Conservation (phyloP, 345 rosid genomes). For the Citrus mangshanensis region DNA sequence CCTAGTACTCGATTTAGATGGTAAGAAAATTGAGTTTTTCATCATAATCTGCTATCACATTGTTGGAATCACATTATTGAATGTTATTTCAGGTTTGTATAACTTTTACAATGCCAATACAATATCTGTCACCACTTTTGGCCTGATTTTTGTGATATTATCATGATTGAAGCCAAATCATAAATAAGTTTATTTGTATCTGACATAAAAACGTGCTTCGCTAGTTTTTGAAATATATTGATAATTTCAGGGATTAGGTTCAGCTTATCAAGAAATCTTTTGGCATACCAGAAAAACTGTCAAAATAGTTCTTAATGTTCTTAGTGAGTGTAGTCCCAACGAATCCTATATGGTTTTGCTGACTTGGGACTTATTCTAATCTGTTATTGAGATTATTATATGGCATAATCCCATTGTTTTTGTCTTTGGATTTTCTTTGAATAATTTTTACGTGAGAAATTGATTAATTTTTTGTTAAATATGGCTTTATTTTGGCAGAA, state of each 20-base stretch:
- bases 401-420: background rate
- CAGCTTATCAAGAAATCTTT: background rate
- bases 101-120: background rate
- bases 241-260: background rate
- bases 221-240: background rate
- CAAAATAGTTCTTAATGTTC: background rate
- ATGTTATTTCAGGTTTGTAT: background rate
- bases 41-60: background rate
- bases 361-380: background rate
- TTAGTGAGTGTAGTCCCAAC: background rate
- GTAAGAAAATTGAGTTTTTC: conserved; percentile 35
- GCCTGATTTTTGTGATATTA: background rate
- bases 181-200: background rate
- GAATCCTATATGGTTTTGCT: background rate
- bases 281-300: background rate
- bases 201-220: background rate
- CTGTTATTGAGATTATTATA: background rate
- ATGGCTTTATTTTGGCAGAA: conserved; percentile 47
- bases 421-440: background rate
- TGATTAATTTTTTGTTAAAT: conserved; percentile 1
- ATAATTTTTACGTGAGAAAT: background rate
- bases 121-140: background rate
- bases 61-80: background rate
- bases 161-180: background rate
- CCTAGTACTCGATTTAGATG: conserved; percentile 93